A percentile compares a stretch with the other conserved stretches of the same genome.
Conservation (phyloP, 108 stramenopile species). For the Fragilariopsis cylindrus region DNA sequence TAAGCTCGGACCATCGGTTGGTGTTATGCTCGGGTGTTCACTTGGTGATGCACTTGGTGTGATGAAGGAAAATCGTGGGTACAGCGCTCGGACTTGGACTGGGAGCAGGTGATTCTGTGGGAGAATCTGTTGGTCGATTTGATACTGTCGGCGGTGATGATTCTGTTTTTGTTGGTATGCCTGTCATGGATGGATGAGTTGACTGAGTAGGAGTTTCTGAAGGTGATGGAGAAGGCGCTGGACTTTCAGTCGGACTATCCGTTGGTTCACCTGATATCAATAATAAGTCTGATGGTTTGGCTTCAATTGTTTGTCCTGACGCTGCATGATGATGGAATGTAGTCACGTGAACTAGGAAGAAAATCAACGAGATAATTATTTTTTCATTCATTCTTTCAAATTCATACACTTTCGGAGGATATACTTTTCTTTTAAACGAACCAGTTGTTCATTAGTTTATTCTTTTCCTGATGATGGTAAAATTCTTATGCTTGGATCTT, state of each 20-base stretch:
- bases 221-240: conserved; percentile 9
- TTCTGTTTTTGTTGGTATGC: neutral
- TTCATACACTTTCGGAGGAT: conserved; percentile 33
- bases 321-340: neutral
- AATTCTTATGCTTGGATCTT: no score
- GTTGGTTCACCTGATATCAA: conserved; percentile 20
- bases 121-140: neutral
- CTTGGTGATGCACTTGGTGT: conserved; percentile 11
- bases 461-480: no score
- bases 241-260: conserved; percentile 15
- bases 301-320: neutral
- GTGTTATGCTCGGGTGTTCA: neutral
- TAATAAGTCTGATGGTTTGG: neutral
- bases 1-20: conserved; percentile 10
- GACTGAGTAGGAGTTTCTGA: neutral
- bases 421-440: no score
- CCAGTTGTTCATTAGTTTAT: no score
- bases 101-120: conserved; percentile 12
- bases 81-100: neutral
- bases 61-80: neutral
- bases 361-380: conserved; percentile 43
- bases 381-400: conserved; percentile 32
- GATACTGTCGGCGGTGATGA: neutral
- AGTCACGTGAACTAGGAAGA: neutral
- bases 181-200: neutral